phyloP scores from a whole-genome alignment of 2,329 filamentous ascomycete genomes.

The Penicillium oxalicum region DNA sequence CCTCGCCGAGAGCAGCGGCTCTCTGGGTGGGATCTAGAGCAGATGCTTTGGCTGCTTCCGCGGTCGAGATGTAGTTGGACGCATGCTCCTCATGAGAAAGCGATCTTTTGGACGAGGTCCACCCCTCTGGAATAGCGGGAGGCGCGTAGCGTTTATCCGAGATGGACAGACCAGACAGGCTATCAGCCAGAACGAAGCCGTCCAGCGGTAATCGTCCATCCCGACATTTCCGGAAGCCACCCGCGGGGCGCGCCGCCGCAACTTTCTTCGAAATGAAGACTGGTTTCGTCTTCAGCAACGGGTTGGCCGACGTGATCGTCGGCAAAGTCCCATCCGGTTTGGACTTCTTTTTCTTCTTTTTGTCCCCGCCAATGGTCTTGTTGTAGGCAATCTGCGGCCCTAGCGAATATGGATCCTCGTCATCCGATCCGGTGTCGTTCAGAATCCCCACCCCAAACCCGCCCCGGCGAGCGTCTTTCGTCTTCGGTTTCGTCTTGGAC shows the following conservation, averaged over 20 bases:
- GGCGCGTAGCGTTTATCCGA: slow-evolving; percentile 43
- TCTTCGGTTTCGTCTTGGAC: slow-evolving; percentile 48
- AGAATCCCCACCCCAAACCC: slow-evolving; percentile 83
- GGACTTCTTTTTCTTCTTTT: slow-evolving; percentile 64
- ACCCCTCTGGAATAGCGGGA: slow-evolving; percentile 49
- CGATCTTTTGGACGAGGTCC: slow-evolving; percentile 58
- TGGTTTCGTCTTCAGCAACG: slow-evolving; percentile 59
- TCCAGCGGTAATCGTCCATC: slow-evolving; percentile 75
- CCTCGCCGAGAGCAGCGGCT: slow-evolving; percentile 74
- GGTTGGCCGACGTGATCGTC: slow-evolving; percentile 53
- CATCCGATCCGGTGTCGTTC: slow-evolving; percentile 90
- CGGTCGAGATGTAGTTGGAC: slow-evolving; percentile 56
- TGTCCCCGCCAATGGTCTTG: slow-evolving; percentile 71
- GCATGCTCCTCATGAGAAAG: slow-evolving; percentile 31
- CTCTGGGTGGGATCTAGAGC: slow-evolving; percentile 69
- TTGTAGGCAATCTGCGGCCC: slow-evolving; percentile 88
- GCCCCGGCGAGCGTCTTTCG: slow-evolving; percentile 52
- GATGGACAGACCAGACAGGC: slow-evolving; percentile 44
- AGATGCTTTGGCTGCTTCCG: slow-evolving; percentile 72
- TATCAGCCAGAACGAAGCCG: slow-evolving; percentile 68
- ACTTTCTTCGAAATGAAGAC: slow-evolving; percentile 68
- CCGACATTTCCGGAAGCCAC: slow-evolving; percentile 64
- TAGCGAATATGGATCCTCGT: slow-evolving; percentile 89
- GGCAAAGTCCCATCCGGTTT: slow-evolving; percentile 35
- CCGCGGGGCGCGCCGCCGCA: slow-evolving; percentile 36